A percentile compares a stretch with the other conserved stretches of the same genome.
Evolutionary conservation across 2,329 filamentous ascomycete species (phyloP).

Genomic region (Ophiostoma populinum): DNA sequence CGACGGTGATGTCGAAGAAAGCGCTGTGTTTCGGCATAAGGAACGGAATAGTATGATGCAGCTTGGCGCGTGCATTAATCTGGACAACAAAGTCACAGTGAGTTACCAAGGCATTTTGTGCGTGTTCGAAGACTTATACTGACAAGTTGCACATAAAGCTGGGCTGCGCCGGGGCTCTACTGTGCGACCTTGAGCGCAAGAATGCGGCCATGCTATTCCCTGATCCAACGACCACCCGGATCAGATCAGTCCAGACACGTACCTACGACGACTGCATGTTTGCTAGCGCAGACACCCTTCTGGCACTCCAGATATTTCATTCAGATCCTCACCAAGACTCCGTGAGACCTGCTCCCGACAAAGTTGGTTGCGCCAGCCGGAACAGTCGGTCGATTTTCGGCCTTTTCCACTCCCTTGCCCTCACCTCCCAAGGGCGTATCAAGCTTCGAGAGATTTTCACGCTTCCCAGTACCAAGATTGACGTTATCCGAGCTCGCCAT

Average conservation of each 20-base stretch:
- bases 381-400: constrained; percentile 75
- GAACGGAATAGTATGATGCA: constrained; percentile 48
- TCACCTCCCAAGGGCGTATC: constrained; percentile 61
- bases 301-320: constrained; percentile 70
- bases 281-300: constrained; percentile 62
- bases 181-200: constrained; percentile 58
- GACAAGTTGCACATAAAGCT: constrained; percentile 24
- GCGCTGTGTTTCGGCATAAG: no score
- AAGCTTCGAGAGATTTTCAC: constrained; percentile 67
- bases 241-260: constrained; percentile 58
- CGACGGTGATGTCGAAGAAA: constrained; percentile 18
- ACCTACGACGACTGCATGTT: constrained; percentile 52
- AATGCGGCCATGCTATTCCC: neutral
- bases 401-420: constrained; percentile 56
- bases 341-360: constrained; percentile 40
- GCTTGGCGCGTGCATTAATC: constrained; percentile 52
- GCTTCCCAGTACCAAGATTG: constrained; percentile 53
- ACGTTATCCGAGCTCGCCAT: constrained; percentile 54
- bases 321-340: constrained; percentile 68
- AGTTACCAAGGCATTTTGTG: constrained; percentile 8
- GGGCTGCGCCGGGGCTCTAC: constrained; percentile 72
- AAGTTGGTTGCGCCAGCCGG: constrained; percentile 42
- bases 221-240: constrained; percentile 29
- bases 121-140: neutral
- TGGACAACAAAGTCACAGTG: constrained; percentile 57